Evolutionary conservation across 2,329 filamentous ascomycete species (phyloP), one percentile per base, ranked within the genome.

Genomic region (Alternaria tenuissima): DNA sequence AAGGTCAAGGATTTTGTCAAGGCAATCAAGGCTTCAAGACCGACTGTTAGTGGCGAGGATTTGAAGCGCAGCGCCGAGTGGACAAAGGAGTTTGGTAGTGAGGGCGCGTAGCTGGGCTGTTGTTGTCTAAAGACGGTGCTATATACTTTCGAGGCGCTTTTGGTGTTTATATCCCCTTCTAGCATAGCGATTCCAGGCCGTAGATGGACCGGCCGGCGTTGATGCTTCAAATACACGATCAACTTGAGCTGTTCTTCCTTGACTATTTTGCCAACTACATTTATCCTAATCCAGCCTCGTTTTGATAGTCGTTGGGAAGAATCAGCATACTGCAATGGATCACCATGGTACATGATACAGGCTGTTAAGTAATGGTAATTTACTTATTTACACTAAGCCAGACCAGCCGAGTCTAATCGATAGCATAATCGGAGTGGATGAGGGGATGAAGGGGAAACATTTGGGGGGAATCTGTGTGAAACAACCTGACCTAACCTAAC

Each of bases 81-180:
- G 95, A 99, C 95, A 9, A 87, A 90, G 72, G 94, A 98, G 81
- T 98, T 98, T 81, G 94, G 94, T 57, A 96, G 93, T 76, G 94
- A 97, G 78, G 94, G 94, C 18, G 87, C 86, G 51, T 88, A 77
- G 62, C 44, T 12, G 38, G 44, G 16, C 39, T 55, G 34, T 49
- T 24, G 24, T 24, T 39, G n/a, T 32, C 32, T n/a, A 30, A 12
- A 44, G 42, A n/a, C 30, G 30, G 48, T 57, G 42, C 41, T 55
- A 22, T 55, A 49, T 51, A 59, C 42, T 46, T 56, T 59, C 30
- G 39, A 61, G 59, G 55, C 59, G 59, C 59, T 62, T 62, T 62
- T 59, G 51, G 51, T 41, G 55, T 61, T 58, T 60, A 60, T 60
- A 54, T 63, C 52, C 48, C 42, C 51, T 54, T 62, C 8, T 51